Conservation (phyloP, 2,329 filamentous ascomycete genomes). For the Pochonia chlamydosporia region DNA sequence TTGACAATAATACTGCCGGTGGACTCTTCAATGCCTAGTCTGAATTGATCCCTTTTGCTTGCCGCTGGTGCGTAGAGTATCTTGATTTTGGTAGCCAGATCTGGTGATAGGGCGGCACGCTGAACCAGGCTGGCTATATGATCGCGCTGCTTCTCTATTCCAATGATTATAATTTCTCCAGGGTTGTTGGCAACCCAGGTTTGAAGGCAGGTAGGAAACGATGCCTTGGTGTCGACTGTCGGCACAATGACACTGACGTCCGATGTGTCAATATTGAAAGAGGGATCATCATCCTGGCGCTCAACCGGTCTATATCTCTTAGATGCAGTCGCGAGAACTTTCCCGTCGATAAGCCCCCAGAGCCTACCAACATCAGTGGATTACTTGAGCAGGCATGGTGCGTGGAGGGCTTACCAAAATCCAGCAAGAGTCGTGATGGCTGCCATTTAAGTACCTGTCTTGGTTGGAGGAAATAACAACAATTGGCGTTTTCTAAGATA, state of each 20-base stretch:
- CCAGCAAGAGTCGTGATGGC: background rate
- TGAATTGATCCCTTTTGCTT: background rate
- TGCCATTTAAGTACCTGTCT: background rate
- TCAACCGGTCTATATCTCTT: background rate
- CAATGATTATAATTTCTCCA: background rate
- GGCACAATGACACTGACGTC: background rate
- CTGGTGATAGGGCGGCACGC: background rate
- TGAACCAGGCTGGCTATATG: background rate
- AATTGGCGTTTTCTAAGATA: too few relatives aligned
- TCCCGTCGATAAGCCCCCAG: background rate
- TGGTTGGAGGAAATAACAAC: background rate
- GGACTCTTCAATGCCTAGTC: background rate
- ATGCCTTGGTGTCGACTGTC: background rate
- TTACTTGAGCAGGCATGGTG: too few relatives aligned
- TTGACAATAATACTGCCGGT: background rate
- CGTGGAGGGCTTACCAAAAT: background rate
- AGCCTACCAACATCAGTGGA: background rate
- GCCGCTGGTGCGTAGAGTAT: background rate
- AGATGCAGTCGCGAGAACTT: background rate
- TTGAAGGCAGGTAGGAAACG: background rate
- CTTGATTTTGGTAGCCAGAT: background rate
- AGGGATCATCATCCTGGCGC: background rate
- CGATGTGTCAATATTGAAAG: background rate
- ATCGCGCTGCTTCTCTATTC: background rate
- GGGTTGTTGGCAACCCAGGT: background rate